Base-by-base conservation (phyloP, 2,329 filamentous ascomycete species). In the Waltergamsia citrina region DNA sequence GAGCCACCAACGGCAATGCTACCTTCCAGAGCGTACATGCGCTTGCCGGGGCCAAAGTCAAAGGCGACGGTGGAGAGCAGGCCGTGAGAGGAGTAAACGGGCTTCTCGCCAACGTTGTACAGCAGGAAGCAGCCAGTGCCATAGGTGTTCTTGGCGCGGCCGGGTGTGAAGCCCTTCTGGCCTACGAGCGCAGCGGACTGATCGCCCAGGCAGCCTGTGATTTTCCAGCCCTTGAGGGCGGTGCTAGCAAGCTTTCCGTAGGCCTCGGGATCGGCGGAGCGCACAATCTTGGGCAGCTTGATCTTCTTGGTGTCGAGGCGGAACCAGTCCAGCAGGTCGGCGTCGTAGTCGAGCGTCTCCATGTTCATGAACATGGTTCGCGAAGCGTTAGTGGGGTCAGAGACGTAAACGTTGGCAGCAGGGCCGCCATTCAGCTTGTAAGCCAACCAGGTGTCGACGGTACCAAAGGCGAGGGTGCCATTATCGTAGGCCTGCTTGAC, bases 311-410 rank as follows among this genome's bases (percentile, higher is more conserved):
- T 60, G 53, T 88, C 79, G 28, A 90, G 59, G 27, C 74, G 68
- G 62, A 90, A 90, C 63, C 86, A 90, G 30, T 75, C 62, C 18
- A 94, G 63, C 18, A 94, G 69, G 26, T 69, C 68, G 37, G 86
- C 76, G 52, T 90, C 85, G 57, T 94, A 94, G 47, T 87, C 57
- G 38, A 86, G 68, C 9, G 79, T 88, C 46, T 78, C 71, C 35
- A 94, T 68, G 59, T 94, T 86, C 81, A 94, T 88, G 58, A 94
- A 92, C 86, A 94, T 93, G 40, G 87, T 94, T 43, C 84, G 67
- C 4, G 81, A 85, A n/a, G 85, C 84, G 53, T 92, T 92, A 38
- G 81, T 82, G 6, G 80, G 73, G 48, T 92, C 85, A 2, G 84
- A 86, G 38, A 90, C 81, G 51, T 81, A 75, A 34, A 84, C 54